phyloP scores from a whole-genome alignment of 2,329 filamentous ascomycete species.

The Byssochlamys sp. region DNA sequence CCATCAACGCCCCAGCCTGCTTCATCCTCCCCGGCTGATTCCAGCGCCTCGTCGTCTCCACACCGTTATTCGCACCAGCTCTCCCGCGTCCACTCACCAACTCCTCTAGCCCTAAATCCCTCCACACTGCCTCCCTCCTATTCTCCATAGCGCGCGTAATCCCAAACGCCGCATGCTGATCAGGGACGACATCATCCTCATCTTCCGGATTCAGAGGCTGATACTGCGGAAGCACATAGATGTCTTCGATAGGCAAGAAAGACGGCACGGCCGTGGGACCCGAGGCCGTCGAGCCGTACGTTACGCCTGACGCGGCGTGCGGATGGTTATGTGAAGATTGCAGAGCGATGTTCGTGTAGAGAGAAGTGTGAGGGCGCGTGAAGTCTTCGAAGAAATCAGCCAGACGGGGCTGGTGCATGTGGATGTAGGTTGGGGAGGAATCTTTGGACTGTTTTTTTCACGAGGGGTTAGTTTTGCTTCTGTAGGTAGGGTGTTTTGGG shows the following conservation, averaged over 20 bases:
- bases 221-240: conserved; percentile 51
- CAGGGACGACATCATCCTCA: conserved; percentile 57
- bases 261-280: conserved; percentile 27
- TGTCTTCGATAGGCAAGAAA: conserved; percentile 48
- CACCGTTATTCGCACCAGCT: conserved; percentile 9
- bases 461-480: conserved; percentile 1
- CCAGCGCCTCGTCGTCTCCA: conserved; percentile 10
- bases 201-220: conserved; percentile 58
- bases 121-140: conserved; percentile 47
- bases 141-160: conserved; percentile 53
- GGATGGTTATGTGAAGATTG: conserved; percentile 7
- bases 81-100: conserved; percentile 31
- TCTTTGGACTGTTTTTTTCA: conserved; percentile 37
- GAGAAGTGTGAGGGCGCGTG: conserved; percentile 35
- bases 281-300: conserved; percentile 18
- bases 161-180: conserved; percentile 59
- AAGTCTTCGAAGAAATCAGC: conserved; percentile 44
- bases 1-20: conserved; percentile 27
- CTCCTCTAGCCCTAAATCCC: conserved; percentile 48
- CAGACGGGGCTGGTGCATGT: conserved; percentile 39
- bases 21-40: conserved; percentile 10
- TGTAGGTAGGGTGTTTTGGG: not conserved
- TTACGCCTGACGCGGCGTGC: conserved; percentile 10
- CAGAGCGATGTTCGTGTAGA: conserved; percentile 12
- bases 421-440: conserved; percentile 40